Percentiles rank a stretch among this genome's conserved stretches.
Evolutionary conservation across 179 eudicot genomes (phyloP).

Genomic region (Gypsophila paniculata): DNA sequence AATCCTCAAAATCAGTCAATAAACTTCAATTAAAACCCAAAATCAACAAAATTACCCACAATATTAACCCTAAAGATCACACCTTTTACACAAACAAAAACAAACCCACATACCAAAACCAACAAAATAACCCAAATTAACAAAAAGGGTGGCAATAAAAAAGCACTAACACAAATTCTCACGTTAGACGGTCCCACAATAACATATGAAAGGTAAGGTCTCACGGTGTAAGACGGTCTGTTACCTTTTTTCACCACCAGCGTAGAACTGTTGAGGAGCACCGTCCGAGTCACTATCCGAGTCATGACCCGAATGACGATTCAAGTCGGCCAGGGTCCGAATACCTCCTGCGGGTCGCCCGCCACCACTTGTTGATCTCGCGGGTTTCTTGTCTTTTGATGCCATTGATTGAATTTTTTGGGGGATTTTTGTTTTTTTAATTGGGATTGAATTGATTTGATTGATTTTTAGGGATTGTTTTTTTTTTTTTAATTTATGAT

Average conservation of each 20-base stretch:
- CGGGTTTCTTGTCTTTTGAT: constrained; percentile 73
- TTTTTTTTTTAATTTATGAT: not conserved
- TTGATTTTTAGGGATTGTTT: not conserved
- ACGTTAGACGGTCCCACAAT: no score
- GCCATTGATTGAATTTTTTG: constrained; percentile 54
- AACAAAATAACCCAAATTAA: not conserved
- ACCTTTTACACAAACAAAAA: not conserved
- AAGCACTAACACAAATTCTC: not conserved
- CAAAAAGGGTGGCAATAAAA: not conserved
- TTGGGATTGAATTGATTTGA: not conserved
- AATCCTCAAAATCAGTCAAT: no score
- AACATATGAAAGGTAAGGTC: no score
- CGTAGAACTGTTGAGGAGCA: constrained; percentile 59
- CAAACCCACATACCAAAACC: not conserved
- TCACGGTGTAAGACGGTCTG: not conserved
- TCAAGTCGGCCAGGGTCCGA: constrained; percentile 67
- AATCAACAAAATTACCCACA: no score
- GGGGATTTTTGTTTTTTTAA: no score
- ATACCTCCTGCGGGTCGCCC: constrained; percentile 45
- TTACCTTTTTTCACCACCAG: constrained; percentile 75
- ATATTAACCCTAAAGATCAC: not conserved
- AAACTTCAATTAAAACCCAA: no score
- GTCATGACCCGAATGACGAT: constrained; percentile 55
- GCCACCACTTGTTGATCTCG: constrained; percentile 45
- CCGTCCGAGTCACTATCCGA: constrained; percentile 66